Evolutionary conservation across 306 rosid genomes (phyloP), one percentile per base, ranked within the genome.

Genomic region (Prosopis cineraria): DNA sequence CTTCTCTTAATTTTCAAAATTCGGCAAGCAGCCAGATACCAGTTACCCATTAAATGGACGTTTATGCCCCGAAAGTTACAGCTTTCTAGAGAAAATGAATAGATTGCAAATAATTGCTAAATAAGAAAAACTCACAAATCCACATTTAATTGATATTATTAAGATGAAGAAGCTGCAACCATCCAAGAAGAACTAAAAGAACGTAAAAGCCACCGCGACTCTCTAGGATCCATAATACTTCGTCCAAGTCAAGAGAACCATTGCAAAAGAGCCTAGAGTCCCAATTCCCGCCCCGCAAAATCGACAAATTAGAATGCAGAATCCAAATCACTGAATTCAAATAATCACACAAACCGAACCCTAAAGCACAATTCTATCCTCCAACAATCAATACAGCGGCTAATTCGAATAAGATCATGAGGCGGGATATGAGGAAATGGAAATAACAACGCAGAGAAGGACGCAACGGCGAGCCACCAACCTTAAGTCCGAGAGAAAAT

Each of bases 401-500:
- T 2, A 24, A 47, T 20, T 37, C 58, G 34, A 24, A 64, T 39
- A 77, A 39, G 76, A 81, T 84, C 84, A 25, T 6, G 24, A 29
- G 34, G 16, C 27, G 3, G 13, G 24, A 39, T 5, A 33, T 56
- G 47, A 52, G 22, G 22, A 22, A 40, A 62, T 41, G 7, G 22
- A 45, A 73, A 37, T 14, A 14, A 17, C 50, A 25, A 71, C 25
- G 30, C 47, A 76, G 45, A 72, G 43, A 60, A 58, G 27, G 73
- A 47, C 64, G 29, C 13, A 20, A 65, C 47, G 64, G 65, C 43
- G 47, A 65, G 50, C 59, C 50, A 78, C 87, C 59, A 70, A 89
- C 93, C 93, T 87, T 47, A 16, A 39, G 80, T 27, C 65, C 43
- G 33, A 43, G 75, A 78, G 63, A 73, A 24, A 37, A 78, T 17